Conservation (phyloP, 345 rosid genomes). For the Barbarea vulgaris region DNA sequence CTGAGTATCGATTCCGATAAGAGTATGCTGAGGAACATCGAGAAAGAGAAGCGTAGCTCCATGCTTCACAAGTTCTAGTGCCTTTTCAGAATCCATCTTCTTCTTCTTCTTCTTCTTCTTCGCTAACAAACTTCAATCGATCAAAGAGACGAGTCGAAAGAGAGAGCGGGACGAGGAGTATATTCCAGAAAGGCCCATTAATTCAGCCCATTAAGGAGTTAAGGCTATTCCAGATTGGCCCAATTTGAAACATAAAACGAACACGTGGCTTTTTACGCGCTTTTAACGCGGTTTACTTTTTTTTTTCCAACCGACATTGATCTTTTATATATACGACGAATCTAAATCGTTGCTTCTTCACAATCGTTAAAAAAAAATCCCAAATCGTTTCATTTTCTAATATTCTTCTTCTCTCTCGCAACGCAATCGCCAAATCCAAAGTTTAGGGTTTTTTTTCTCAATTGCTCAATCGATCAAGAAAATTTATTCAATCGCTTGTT, state of each 20-base stretch:
- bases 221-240: neutral
- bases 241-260: neutral
- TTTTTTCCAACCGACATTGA: slow-evolving; percentile 19
- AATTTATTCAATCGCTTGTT: neutral
- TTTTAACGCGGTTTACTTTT: slow-evolving; percentile 28
- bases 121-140: neutral
- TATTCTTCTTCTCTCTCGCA: slow-evolving; percentile 1
- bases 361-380: neutral
- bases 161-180: slow-evolving; percentile 12
- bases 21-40: slow-evolving; percentile 83
- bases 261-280: neutral
- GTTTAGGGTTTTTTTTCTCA: neutral
- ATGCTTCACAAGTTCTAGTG: slow-evolving; percentile 69
- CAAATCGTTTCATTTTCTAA: neutral
- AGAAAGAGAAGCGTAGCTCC: slow-evolving; percentile 84
- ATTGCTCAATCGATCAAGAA: neutral
- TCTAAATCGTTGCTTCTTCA: rapidly evolving
- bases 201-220: neutral
- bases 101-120: neutral
- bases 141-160: neutral
- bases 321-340: neutral
- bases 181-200: slow-evolving; percentile 11
- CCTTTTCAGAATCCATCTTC: slow-evolving; percentile 72
- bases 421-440: slow-evolving; percentile 9
- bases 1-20: slow-evolving; percentile 86